These are phyloP conservation scores for Rhizopogon rudus DNA, from an alignment of 768 basidiomycete species.

Conservation along the genomic window DNA sequence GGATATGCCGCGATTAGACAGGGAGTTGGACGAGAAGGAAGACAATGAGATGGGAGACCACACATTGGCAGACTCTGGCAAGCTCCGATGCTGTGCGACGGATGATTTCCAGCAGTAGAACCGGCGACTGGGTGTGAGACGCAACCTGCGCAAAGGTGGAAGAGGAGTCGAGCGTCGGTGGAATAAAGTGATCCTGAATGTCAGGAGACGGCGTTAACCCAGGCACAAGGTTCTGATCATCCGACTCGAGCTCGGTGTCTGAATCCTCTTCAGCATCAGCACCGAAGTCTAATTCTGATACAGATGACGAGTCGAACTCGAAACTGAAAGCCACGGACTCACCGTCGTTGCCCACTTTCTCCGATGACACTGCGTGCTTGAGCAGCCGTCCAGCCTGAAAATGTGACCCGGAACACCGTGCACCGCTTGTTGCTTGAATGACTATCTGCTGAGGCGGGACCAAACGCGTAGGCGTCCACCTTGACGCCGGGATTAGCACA, in stretches of 20 bases:
- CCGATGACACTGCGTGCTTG: slow-evolving; percentile 67
- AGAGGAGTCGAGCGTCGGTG: slow-evolving; percentile 76
- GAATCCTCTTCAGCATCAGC: neutral
- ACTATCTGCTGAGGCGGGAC: slow-evolving; percentile 25
- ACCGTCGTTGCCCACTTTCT: slow-evolving; percentile 72
- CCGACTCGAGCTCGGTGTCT: neutral
- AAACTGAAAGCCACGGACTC: slow-evolving; percentile 19
- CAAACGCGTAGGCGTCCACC: slow-evolving; percentile 59
- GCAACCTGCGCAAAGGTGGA: slow-evolving; percentile 31
- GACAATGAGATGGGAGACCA: slow-evolving; percentile 1
- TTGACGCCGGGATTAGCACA: slow-evolving; percentile 50
- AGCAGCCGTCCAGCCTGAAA: slow-evolving; percentile 66
- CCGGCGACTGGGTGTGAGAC: neutral
- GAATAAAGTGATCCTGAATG: slow-evolving; percentile 61
- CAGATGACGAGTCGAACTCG: slow-evolving; percentile 4
- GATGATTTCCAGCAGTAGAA: slow-evolving; percentile 8
- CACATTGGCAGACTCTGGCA: slow-evolving; percentile 4
- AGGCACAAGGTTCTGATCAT: slow-evolving; percentile 4
- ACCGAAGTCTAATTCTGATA: slow-evolving; percentile 6
- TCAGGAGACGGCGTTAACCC: slow-evolving; percentile 28
- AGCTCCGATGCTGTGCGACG: slow-evolving; percentile 22
- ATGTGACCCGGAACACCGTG: slow-evolving; percentile 62
- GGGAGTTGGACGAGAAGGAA: neutral
- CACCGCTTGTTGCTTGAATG: slow-evolving; percentile 44
- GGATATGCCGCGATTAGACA: neutral